Conservation (phyloP, 2,329 filamentous ascomycete species). For the Ophiognomonia clavigignenti-juglandacearum region DNA sequence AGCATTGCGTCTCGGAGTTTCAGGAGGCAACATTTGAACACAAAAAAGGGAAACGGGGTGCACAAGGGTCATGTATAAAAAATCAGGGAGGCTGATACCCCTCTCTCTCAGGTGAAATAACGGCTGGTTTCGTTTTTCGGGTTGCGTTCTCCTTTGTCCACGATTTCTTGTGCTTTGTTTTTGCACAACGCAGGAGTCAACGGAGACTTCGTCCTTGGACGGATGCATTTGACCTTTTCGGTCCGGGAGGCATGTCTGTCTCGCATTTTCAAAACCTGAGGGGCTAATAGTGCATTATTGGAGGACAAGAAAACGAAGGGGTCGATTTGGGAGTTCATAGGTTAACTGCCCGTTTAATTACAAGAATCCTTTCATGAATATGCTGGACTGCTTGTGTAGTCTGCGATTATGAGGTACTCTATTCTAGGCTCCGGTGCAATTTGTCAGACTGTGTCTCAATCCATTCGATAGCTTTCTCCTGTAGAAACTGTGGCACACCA, state of each 20-base stretch:
- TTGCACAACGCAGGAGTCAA: too few species aligned
- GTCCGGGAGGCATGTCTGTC: not conserved
- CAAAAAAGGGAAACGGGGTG: not conserved
- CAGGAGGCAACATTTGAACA: not conserved
- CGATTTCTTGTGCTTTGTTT: too few species aligned
- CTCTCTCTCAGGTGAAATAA: not conserved
- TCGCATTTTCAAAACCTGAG: not conserved
- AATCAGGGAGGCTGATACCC: not conserved
- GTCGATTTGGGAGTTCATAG: not conserved
- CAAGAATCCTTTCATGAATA: too few species aligned
- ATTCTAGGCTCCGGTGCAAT: too few species aligned
- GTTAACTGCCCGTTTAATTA: too few species aligned
- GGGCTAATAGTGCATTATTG: not conserved
- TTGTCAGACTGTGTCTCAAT: too few species aligned
- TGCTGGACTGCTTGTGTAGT: too few species aligned
- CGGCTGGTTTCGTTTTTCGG: not conserved
- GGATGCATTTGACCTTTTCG: not conserved
- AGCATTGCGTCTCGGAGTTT: not conserved
- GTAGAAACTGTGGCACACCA: too few species aligned
- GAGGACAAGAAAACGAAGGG: not conserved
- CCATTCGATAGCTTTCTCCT: too few species aligned
- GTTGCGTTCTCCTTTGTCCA: not conserved
- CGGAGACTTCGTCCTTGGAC: too few species aligned
- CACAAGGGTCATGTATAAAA: not conserved
- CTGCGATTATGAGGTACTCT: too few species aligned